Evolutionary conservation across 2,329 filamentous ascomycete species (phyloP), one percentile per base, ranked within the genome.

Genomic region (Tolypocladium tundrense): DNA sequence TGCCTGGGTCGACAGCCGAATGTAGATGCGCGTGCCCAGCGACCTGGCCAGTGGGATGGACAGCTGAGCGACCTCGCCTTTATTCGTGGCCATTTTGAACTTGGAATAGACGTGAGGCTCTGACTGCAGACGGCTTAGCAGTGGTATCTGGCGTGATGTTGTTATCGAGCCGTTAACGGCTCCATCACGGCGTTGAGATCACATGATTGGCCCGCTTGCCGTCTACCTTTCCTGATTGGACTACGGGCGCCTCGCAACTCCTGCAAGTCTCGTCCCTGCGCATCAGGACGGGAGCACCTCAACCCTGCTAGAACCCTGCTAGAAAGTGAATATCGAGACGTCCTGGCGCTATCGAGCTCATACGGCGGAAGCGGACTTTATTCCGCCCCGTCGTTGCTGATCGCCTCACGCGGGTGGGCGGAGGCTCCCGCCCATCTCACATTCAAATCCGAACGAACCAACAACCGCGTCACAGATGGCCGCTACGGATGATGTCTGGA

Each of bases 41-140:
- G 84, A 79, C 60, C 76, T 78, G 13, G 85, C 84, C 27, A 88
- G 74, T 7, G 82, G 81, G 31, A 87, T 75, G 1, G 84, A 84
- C 13, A 87, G 70, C 64, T 58, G 41, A 27, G 40, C 14, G 2
- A 55, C 27, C 5, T 57, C 19, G 21, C 40, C 48, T 14, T 51
- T 8, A 11, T 24, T 19, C 5, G n/a, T 37, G 21, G 31, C 45
- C 53, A 58, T 54, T 33, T 14, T 41, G 24, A n/a, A 4, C 31
- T 45, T 2, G 13, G 16, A 51, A 19, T 4, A 37, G 2, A 31
- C 6, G 48, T 21, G 10, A 11, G 19, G 33, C 31, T 13, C 31
- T 21, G 48, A n/a, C 4, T 11, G 31, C 35, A 13, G 13, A 35
- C 19, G 19, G 19, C 48, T 37, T 19, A 35, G 31, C 19, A 4